Percentiles rank a stretch among this genome's conserved stretches.
phyloP scores from a whole-genome alignment of 805 yeast genomes.

The Yarrowia divulgata region DNA sequence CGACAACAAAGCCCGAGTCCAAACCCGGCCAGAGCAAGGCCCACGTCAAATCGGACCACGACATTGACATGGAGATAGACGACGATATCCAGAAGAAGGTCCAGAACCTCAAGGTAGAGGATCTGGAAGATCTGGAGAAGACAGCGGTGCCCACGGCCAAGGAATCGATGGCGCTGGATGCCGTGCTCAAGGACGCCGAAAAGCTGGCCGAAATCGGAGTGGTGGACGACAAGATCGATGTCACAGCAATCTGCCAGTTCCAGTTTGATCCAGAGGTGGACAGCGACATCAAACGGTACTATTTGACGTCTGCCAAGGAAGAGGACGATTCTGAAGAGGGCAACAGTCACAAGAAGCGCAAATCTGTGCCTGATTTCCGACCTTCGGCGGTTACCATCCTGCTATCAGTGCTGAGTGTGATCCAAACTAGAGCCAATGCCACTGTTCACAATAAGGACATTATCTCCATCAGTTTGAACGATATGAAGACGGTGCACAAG shows the following conservation, averaged over 20 bases:
- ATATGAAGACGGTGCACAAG: slow-evolving; percentile 74
- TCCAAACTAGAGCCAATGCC: slow-evolving; percentile 12
- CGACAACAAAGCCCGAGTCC: slow-evolving; percentile 10
- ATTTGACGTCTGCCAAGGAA: slow-evolving; percentile 22
- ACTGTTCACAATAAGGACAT: slow-evolving; percentile 41
- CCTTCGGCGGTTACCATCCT: slow-evolving; percentile 1
- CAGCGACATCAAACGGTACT: slow-evolving; percentile 20
- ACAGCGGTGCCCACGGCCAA: slow-evolving; percentile 3
- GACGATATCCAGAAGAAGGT: slow-evolving; percentile 1
- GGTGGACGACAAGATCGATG: slow-evolving; percentile 10
- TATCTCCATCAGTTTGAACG: slow-evolving; percentile 76
- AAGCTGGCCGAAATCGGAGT: slow-evolving; percentile 11
- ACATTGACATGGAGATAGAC: not conserved
- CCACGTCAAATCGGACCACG: not conserved
- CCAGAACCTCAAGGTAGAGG: slow-evolving; percentile 9
- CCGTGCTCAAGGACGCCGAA: slow-evolving; percentile 9
- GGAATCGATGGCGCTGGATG: slow-evolving; percentile 7
- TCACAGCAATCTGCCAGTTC: slow-evolving; percentile 5
- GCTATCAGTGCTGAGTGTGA: slow-evolving; percentile 11
- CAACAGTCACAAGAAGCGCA: slow-evolving; percentile 4
- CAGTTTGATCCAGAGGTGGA: slow-evolving; percentile 9
- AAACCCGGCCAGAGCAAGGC: not conserved
- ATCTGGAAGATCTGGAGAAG: slow-evolving; percentile 24
- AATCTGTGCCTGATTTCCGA: slow-evolving; percentile 27
- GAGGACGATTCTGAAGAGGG: slow-evolving; percentile 1